Conservation (phyloP, 371 early-diverging fungal species). For the Rhizopus arrhizus region DNA sequence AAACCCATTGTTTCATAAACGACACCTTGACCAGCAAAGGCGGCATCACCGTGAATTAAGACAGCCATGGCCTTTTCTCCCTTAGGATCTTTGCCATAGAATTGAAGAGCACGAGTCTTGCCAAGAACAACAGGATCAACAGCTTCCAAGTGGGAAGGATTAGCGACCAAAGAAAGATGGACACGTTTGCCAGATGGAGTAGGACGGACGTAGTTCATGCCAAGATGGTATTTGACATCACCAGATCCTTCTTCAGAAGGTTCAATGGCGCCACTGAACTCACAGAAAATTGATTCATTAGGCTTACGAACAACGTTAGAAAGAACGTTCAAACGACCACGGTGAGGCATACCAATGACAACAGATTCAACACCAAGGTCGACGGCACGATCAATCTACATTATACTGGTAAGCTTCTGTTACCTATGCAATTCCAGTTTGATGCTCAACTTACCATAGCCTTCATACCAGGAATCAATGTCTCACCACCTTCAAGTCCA, state of each 20-base stretch:
- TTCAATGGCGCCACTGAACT: conserved; percentile 83
- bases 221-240: conserved; percentile 97
- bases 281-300: conserved; percentile 95
- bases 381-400: conserved; percentile 87
- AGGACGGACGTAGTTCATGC: conserved; percentile 96
- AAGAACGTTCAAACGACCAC: conserved; percentile 97
- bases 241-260: conserved; percentile 93
- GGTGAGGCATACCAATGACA: conserved; percentile 98
- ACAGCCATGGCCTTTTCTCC: conserved; percentile 86
- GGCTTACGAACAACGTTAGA: conserved; percentile 97
- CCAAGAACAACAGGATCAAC: conserved; percentile 97
- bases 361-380: conserved; percentile 92
- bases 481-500: conserved; percentile 97
- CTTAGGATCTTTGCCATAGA: conserved; percentile 84
- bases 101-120: conserved; percentile 93
- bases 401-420: not conserved
- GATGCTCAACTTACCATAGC: conserved; percentile 67
- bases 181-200: conserved; percentile 95
- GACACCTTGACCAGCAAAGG: conserved; percentile 96
- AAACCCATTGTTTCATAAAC: conserved; percentile 97
- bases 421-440: too few relatives aligned
- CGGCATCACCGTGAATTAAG: conserved; percentile 97
- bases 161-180: conserved; percentile 93
- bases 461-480: conserved; percentile 97
- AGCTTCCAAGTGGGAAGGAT: conserved; percentile 98